These are phyloP conservation scores for Colletotrichum navitas DNA, from an alignment of 2,329 filamentous ascomycete genomes.

Conservation along the genomic window DNA sequence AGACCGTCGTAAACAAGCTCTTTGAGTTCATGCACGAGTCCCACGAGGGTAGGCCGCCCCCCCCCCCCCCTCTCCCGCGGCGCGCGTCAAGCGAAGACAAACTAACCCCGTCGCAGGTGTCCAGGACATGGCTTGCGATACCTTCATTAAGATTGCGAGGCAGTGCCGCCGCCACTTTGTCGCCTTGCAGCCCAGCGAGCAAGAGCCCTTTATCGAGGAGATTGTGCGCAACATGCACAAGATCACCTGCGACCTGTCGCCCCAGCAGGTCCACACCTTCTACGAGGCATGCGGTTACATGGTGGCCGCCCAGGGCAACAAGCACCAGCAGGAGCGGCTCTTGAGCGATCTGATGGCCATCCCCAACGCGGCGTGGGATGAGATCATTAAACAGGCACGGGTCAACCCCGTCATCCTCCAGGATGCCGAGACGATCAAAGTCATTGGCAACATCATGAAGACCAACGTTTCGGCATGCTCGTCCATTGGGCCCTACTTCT, in stretches of 20 bases:
- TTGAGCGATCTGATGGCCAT: slow-evolving; percentile 93
- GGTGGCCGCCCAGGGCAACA: slow-evolving; percentile 98
- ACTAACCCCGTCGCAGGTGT: slow-evolving; percentile 69
- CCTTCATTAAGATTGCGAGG: slow-evolving; percentile 99
- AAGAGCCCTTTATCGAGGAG: slow-evolving; percentile 97
- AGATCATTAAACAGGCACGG: slow-evolving; percentile 90
- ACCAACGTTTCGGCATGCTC: slow-evolving; percentile 99
- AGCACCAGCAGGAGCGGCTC: slow-evolving; percentile 90
- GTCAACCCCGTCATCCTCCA: slow-evolving; percentile 88
- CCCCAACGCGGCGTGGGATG: slow-evolving; percentile 94
- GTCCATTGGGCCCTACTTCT: slow-evolving; percentile 97
- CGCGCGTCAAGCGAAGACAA: not conserved
- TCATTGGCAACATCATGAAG: slow-evolving; percentile 99
- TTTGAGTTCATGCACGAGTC: slow-evolving; percentile 99
- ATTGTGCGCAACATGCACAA: slow-evolving; percentile 96
- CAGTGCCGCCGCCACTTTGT: slow-evolving; percentile 99
- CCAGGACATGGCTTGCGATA: slow-evolving; percentile 99
- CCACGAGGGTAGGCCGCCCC: slow-evolving; percentile 80
- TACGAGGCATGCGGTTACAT: slow-evolving; percentile 99
- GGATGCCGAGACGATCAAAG: slow-evolving; percentile 95
- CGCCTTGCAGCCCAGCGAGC: slow-evolving; percentile 92
- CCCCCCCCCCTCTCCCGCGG: no score
- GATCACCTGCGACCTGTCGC: slow-evolving; percentile 94
- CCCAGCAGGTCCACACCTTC: slow-evolving; percentile 98
- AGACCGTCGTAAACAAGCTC: slow-evolving; percentile 99